Conservation (phyloP, 345 rosid genomes). For the Acer yangbiense region DNA sequence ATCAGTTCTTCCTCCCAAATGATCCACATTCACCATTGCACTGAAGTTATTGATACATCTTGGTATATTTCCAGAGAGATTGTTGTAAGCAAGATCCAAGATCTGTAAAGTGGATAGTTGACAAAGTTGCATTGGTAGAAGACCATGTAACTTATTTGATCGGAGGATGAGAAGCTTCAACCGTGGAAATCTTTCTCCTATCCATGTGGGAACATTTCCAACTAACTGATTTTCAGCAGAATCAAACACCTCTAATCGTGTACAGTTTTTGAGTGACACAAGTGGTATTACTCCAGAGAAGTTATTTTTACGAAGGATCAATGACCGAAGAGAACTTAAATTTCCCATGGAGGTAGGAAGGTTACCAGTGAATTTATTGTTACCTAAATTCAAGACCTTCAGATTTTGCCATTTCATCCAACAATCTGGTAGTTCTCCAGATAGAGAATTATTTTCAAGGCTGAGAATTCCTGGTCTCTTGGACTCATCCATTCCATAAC, state of each 20-base stretch:
- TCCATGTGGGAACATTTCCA: constrained; percentile 9
- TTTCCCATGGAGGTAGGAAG: not conserved
- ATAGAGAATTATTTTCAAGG: no score
- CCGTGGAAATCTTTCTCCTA: not conserved
- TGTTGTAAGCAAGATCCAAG: constrained; percentile 17
- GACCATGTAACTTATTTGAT: constrained; percentile 27
- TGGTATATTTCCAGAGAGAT: constrained; percentile 12
- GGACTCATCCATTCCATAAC: no score
- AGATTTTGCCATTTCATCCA: not conserved
- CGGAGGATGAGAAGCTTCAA: constrained; percentile 7
- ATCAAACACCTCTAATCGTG: not conserved
- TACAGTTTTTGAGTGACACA: not conserved
- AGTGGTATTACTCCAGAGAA: not conserved
- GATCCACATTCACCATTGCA: not conserved
- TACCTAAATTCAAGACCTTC: not conserved
- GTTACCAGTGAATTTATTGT: constrained; percentile 10
- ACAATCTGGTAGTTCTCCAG: no score
- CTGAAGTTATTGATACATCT: constrained; percentile 8
- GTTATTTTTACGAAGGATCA: not conserved
- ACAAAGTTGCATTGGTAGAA: constrained; percentile 23
- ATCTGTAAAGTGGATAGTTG: constrained; percentile 8
- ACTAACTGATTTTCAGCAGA: not conserved
- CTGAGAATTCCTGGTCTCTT: no score
- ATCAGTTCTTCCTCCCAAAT: no score
- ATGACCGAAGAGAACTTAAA: not conserved